A percentile compares a stretch with the other conserved stretches of the same genome.
Conservation (phyloP, 331 rosid genomes). For the Malus hybrid region DNA sequence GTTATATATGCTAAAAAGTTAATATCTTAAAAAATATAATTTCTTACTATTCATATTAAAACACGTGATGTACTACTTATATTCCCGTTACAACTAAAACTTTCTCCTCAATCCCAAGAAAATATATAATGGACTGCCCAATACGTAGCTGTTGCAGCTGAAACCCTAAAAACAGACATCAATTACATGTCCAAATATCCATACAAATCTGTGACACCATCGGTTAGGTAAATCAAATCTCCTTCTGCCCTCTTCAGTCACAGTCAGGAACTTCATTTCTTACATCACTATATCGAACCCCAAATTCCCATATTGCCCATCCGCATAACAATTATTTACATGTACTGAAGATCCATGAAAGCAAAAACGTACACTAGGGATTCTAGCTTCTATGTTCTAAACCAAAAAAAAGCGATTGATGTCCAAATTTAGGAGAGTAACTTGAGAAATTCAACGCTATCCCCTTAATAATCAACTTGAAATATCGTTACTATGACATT, state of each 20-base stretch:
- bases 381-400: background rate
- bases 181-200: slow-evolving; percentile 17
- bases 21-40: no score
- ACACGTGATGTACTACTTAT: no score
- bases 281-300: no score
- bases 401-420: background rate
- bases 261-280: background rate
- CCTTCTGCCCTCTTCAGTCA: background rate
- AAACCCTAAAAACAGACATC: background rate
- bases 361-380: background rate
- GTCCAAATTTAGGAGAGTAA: background rate
- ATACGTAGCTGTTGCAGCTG: background rate
- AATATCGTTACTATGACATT: no score
- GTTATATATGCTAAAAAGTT: no score
- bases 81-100: no score
- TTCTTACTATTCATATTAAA: no score
- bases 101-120: no score
- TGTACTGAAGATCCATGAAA: background rate
- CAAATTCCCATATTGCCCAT: background rate
- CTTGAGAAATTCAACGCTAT: no score
- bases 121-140: background rate
- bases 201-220: background rate
- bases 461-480: no score
- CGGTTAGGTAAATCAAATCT: background rate
- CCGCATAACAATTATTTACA: background rate